These are phyloP conservation scores for Boletus fagicola DNA, from an alignment of 768 basidiomycete species.

Conservation along the genomic window DNA sequence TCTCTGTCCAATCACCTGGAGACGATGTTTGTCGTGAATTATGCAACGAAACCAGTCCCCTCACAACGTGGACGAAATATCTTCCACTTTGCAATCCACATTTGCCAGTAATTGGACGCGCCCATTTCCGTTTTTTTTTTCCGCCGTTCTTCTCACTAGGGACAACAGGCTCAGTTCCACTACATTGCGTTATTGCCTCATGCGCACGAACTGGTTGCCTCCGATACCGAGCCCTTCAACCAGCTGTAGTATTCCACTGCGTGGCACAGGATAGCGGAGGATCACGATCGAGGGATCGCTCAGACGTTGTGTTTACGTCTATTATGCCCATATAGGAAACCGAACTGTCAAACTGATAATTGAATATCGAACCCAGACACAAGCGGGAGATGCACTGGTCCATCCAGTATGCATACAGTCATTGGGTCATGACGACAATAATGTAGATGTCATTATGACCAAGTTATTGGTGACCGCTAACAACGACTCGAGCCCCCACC, in stretches of 20 bases:
- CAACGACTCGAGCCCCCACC: constrained; percentile 11
- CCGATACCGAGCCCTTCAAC: neutral
- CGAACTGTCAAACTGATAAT: neutral
- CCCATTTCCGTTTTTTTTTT: too few species aligned
- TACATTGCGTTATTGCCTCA: neutral
- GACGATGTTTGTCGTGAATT: constrained; percentile 2
- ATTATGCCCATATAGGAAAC: constrained; percentile 3
- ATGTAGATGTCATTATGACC: neutral
- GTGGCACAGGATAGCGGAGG: constrained; percentile 2
- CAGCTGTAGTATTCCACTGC: neutral
- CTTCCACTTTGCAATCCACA: neutral
- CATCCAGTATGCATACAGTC: neutral
- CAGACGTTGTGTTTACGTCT: constrained; percentile 1
- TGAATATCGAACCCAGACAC: neutral
- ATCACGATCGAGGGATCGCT: constrained; percentile 23
- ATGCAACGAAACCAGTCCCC: neutral
- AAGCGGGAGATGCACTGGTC: neutral
- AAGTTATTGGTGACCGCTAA: neutral
- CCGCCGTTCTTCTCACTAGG: neutral
- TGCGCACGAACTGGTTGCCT: neutral
- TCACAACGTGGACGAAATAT: neutral
- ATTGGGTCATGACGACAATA: constrained; percentile 2
- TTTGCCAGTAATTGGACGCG: neutral
- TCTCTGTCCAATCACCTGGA: neutral
- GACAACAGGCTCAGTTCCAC: neutral